Base-by-base conservation (phyloP, 306 rosid genomes). In the Ormosia emarginata region DNA sequence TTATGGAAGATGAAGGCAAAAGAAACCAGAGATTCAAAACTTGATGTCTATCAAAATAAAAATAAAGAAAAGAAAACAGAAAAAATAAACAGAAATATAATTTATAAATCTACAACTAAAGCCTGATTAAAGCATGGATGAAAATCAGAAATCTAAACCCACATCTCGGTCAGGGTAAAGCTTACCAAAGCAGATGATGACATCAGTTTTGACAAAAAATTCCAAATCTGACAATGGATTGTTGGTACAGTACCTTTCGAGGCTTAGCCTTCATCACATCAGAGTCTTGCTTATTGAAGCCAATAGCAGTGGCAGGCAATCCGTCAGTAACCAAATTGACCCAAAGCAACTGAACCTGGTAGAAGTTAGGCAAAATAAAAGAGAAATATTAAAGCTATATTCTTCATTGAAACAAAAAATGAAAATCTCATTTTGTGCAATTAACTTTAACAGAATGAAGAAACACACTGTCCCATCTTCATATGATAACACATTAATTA, bases 281-380 rank as follows among this genome's bases (percentile, higher is more conserved):
- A 79, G 96, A 91, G 58, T 95, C 99, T 87, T 88, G 98, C 90
- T 92, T 93, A 82, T 95, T 95, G 80, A 95, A 95, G 72, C 99
- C 99, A 81, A 95, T 95, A 71, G 99, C 99, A 65, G 99, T 95
- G 68, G 99, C 99, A 85, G 99, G 99, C 80, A 95, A 89, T 58
- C 99, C 99, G 41, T 95, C 98, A 84, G 99, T 95, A 37, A 95
- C 99, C 90, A 95, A 85, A 83, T 95, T 95, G 77, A 95, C 99
- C 99, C 99, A 95, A 39, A 95, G 97, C 85, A 95, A 89, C 87
- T 95, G 98, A 75, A 95, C 98, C 99, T 95, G 89, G 78, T 70
- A 80, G 65, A 79, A 39, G 57, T 63, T 82, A 74, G 30, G 14
- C 57, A 9, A 83, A 63, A 33, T 3, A 13, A 29, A 39, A 36